A percentile compares a stretch with the other conserved stretches of the same genome.
Conservation (phyloP, 2,329 filamentous ascomycete genomes). For the Zymoseptoria tritici region DNA sequence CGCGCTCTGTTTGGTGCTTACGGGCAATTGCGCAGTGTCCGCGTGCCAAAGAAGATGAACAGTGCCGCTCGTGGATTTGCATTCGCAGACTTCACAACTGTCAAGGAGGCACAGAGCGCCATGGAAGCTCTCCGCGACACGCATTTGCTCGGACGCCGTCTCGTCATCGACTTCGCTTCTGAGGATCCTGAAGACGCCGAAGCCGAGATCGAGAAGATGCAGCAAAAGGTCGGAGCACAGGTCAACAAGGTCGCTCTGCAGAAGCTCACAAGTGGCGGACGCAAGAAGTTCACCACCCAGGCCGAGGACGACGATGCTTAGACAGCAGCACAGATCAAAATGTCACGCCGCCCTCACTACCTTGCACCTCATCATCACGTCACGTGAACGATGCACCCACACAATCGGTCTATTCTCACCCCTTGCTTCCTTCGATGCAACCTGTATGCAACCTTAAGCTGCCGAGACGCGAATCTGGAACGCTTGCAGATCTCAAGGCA, state of each 20-base stretch:
- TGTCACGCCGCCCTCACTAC: background rate
- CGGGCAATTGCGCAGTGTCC: constrained; percentile 84
- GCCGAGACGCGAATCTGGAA: background rate
- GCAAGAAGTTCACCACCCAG: constrained; percentile 66
- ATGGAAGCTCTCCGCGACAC: constrained; percentile 87
- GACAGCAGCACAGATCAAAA: constrained; percentile 1
- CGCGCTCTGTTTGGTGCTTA: constrained; percentile 79
- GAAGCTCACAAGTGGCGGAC: constrained; percentile 72
- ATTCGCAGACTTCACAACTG: constrained; percentile 90
- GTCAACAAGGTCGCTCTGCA: constrained; percentile 85
- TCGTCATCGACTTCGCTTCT: constrained; percentile 87
- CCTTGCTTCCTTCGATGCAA: background rate
- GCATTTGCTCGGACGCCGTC: constrained; percentile 79
- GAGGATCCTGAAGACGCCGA: constrained; percentile 86
- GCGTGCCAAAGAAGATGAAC: constrained; percentile 93
- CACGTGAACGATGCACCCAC: background rate
- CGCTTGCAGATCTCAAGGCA: background rate
- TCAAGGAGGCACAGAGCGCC: constrained; percentile 82
- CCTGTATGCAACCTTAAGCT: background rate
- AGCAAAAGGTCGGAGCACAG: constrained; percentile 87
- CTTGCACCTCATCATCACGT: background rate
- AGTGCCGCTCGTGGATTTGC: constrained; percentile 83
- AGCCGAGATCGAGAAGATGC: constrained; percentile 93
- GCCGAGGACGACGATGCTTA: constrained; percentile 20
- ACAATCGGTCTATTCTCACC: background rate